These are phyloP conservation scores for Neurospora crassa DNA, from an alignment of 2,329 filamentous ascomycete genomes.

Conservation along the genomic window DNA sequence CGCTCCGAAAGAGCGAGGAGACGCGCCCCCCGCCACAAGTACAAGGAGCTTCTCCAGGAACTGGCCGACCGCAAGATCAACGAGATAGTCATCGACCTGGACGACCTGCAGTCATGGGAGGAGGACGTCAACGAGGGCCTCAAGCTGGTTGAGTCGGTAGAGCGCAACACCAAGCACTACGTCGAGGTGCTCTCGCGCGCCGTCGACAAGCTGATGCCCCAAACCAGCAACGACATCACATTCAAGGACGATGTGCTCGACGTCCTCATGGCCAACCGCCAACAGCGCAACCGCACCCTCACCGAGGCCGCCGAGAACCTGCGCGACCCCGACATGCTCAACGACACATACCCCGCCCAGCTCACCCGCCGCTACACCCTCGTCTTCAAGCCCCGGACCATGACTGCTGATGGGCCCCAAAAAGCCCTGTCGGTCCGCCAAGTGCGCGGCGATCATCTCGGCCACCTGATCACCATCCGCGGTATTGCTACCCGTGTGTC, in stretches of 20 bases:
- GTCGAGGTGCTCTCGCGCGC: slow-evolving; percentile 84
- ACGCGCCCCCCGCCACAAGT: slow-evolving; percentile 65
- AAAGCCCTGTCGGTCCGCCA: slow-evolving; percentile 81
- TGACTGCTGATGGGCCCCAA: slow-evolving; percentile 51
- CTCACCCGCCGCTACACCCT: slow-evolving; percentile 90
- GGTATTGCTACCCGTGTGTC: slow-evolving; percentile 93
- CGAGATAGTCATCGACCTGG: slow-evolving; percentile 78
- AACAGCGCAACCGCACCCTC: slow-evolving; percentile 74
- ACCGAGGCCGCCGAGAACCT: slow-evolving; percentile 55
- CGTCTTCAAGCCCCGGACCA: slow-evolving; percentile 87
- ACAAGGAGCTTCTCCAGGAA: slow-evolving; percentile 78
- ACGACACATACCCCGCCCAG: slow-evolving; percentile 81
- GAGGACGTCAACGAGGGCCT: slow-evolving; percentile 56
- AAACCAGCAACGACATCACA: slow-evolving; percentile 65
- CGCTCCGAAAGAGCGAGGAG: slow-evolving; percentile 39
- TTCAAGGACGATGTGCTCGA: slow-evolving; percentile 98
- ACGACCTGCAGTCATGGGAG: slow-evolving; percentile 78
- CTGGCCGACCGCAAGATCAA: slow-evolving; percentile 70
- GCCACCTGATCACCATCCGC: slow-evolving; percentile 84
- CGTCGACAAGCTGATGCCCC: slow-evolving; percentile 77
- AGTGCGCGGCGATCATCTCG: slow-evolving; percentile 85
- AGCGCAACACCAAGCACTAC: slow-evolving; percentile 89
- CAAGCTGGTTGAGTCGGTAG: slow-evolving; percentile 73
- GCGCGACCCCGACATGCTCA: slow-evolving; percentile 53
- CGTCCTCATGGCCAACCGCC: slow-evolving; percentile 87